Base-by-base conservation (phyloP, 1,284 basidiomycete species). In the Melampsora medusae region DNA sequence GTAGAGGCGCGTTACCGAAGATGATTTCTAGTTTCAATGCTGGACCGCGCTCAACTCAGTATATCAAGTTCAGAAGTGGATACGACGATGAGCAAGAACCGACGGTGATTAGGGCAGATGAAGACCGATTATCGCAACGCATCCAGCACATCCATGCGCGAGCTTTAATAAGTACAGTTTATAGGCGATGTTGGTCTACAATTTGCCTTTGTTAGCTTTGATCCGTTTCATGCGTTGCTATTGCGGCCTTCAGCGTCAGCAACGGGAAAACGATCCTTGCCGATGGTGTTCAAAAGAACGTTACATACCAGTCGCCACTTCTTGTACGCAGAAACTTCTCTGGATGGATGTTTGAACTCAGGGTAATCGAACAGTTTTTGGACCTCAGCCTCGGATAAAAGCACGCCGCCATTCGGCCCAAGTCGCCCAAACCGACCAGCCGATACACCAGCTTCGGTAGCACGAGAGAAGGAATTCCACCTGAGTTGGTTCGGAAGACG, bases 141-240 rank as follows among this genome's bases (percentile, higher is more conserved):
- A 42, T 42, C 38, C 38, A 42, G 38, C 38, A 56, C 9, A 4
- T 56, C 2, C 1, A n/a, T n/a, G 17, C n/a, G 12, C 22, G 53
- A 56, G 7, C 16, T 56, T 56, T 22, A 19, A 56, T 56, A 42
- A 42, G 38, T 42, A 10, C 38, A 42, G 38, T 42, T 42, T 4
- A 6, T 12, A 42, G 38, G 10, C 38, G 38, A 42, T 42, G 38
- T 42, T 42, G 38, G 10, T 42, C 10, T 59, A 59, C 14, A 28
- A 28, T 38, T 72, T 72, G 28, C 62, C 49, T n/a, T 72, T 72
- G 46, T 72, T 72, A 28, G 46, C 69, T 35, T 72, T 72, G 25
- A 72, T 59, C 35, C 69, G 35, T n/a, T 61, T 59, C 69, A 65
- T 65, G 1, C 69, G 69, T 72, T 72, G 69, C 69, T 72, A 61